Evolutionary conservation across 768 basidiomycete genomes (phyloP).

Genomic region (Phanerochaete carnosa): DNA sequence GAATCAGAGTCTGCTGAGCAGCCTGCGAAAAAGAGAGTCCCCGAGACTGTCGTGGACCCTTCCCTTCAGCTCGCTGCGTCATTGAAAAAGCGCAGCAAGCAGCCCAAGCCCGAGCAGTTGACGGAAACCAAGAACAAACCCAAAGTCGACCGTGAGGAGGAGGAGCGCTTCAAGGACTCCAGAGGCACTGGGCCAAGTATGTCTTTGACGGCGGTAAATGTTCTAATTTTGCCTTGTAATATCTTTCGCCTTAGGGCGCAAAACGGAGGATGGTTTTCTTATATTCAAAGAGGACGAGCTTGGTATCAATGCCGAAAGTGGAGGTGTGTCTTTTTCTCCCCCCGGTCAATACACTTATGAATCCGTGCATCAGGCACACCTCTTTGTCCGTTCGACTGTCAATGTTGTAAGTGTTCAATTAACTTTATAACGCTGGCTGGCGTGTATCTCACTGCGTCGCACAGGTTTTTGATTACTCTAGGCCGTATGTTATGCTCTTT

Average conservation of each 20-base stretch:
- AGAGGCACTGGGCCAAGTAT: conserved; percentile 68
- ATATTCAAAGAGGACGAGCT: conserved; percentile 86
- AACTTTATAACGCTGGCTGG: neutral
- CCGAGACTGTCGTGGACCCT: conserved; percentile 68
- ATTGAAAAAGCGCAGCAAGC: conserved; percentile 29
- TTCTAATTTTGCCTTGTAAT: conserved; percentile 11
- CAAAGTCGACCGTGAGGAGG: conserved; percentile 31
- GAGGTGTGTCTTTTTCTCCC: conserved; percentile 49
- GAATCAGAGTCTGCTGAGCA: conserved; percentile 14
- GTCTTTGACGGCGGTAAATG: conserved; percentile 27
- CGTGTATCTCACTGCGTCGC: neutral
- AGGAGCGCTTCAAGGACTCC: conserved; percentile 67
- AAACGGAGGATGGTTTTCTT: conserved; percentile 75
- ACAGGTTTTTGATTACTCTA: neutral
- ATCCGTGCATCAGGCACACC: conserved; percentile 58
- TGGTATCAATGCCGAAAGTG: conserved; percentile 61
- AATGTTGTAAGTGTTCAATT: conserved; percentile 63
- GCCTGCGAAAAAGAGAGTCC: conserved; percentile 28
- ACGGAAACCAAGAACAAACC: conserved; percentile 21
- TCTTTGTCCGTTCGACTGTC: conserved; percentile 85
- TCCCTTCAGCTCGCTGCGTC: conserved; percentile 36
- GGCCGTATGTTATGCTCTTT: neutral
- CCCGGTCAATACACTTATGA: neutral
- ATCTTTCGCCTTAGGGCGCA: conserved; percentile 50
- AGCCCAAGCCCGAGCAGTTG: conserved; percentile 18